These are phyloP conservation scores for Aspergillus nidulans DNA, from an alignment of 495 filamentous ascomycete genomes.

Conservation along the genomic window DNA sequence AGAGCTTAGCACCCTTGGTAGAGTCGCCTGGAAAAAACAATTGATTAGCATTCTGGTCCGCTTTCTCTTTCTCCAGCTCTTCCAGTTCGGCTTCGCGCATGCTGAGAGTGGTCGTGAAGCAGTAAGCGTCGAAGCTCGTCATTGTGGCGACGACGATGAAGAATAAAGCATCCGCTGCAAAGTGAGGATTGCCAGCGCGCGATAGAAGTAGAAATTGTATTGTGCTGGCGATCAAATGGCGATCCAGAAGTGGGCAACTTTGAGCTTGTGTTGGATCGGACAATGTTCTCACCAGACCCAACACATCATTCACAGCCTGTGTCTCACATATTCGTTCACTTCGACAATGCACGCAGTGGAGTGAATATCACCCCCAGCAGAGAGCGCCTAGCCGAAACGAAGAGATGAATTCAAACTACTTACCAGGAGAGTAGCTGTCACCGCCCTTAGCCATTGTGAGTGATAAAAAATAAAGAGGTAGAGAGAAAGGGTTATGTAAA, in stretches of 20 bases:
- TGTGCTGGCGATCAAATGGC: too few relatives aligned
- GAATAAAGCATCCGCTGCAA: not conserved
- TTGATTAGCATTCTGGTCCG: conserved; percentile 27
- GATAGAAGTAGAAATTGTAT: not conserved
- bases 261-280: not conserved
- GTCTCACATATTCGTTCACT: not conserved
- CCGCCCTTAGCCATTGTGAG: conserved; percentile 44
- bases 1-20: conserved; percentile 98
- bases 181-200: too few relatives aligned
- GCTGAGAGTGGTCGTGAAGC: conserved; percentile 20
- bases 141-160: conserved; percentile 22
- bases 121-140: conserved; percentile 30
- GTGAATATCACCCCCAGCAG: not conserved
- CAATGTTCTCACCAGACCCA: not conserved
- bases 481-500: conserved; percentile 24
- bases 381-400: not conserved
- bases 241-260: too few relatives aligned
- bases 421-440: conserved; percentile 43
- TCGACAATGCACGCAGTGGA: not conserved
- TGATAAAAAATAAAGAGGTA: conserved; percentile 32
- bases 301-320: not conserved
- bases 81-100: conserved; percentile 29
- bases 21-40: conserved; percentile 63
- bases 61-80: conserved; percentile 13
- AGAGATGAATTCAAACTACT: conserved; percentile 19